Base-by-base conservation (phyloP, 2,329 filamentous ascomycete genomes). In the Tolypocladium ophioglossoides region DNA sequence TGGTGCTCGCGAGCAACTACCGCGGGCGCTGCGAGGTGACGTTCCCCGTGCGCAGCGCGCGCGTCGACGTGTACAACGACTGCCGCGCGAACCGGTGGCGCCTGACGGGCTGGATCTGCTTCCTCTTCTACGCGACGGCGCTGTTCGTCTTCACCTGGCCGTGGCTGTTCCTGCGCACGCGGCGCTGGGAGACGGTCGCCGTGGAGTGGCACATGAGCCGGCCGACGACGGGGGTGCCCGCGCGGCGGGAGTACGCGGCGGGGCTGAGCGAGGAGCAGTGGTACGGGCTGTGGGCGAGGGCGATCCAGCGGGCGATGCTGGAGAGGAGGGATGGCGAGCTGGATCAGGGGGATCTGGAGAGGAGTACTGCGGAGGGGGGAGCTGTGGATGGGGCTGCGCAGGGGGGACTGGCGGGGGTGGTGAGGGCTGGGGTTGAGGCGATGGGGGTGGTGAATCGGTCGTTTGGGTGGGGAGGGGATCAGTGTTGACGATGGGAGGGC, bases 61-160 rank as follows among this genome's bases (percentile, higher is more conserved):
- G 73, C 24, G 72, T 87, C 22, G 78, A 85, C 52, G 75, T 88
- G 49, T 87, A 85, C 70, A 87, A 81, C 52, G 74, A 78, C 5
- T 80, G 79, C 59, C 74, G 71, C 51, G 72, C 82, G 56, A 90
- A 89, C 63, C 69, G 74, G 34, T 87, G 84, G 80, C 81, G 87
- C 0, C 71, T 83, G 48, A 84, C 76, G 1, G 66, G 65, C 8
- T 89, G 83, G 83, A 72, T 89, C 47, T 72, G 78, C 44, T 80
- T 80, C 74, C 47, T 88, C 11, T 88, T 84, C 70, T 83, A 80
- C 64, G 66, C 87, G 7, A 83, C 83, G 0, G 81, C 89, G 56
- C 67, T 87, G 14, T 86, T 86, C 77, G 63, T 91, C 54, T 74
- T 91, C 60, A 73, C 79, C 3, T 91, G 87, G 87, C 87, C 87